Percentiles rank a stretch among this genome's conserved stretches.
These are phyloP conservation scores for Globisporangium nagaii DNA, from an alignment of 352 stramenopile genomes.

Conservation along the genomic window DNA sequence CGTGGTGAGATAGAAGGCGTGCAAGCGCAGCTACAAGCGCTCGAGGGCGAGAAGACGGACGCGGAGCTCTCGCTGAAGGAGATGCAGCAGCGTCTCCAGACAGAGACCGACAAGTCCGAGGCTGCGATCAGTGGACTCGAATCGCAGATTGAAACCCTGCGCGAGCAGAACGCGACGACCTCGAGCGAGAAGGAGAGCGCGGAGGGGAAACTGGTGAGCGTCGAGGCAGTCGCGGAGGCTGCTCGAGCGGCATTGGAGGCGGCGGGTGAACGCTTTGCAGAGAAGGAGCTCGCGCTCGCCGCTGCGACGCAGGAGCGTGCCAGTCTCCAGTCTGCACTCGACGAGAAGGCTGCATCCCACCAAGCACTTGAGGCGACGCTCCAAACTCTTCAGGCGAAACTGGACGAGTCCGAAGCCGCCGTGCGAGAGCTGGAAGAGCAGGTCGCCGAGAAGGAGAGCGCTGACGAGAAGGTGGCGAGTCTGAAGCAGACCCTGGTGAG, in stretches of 20 bases:
- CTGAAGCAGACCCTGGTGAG: background rate
- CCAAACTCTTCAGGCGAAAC: background rate
- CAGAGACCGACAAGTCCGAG: background rate
- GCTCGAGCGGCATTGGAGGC: background rate
- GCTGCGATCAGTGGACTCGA: background rate
- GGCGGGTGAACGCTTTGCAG: background rate
- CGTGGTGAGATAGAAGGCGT: conserved; percentile 10
- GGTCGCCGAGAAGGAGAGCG: conserved; percentile 6
- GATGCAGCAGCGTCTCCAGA: conserved; percentile 1
- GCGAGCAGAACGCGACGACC: background rate
- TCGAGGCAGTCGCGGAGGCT: background rate
- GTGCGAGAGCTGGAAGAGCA: conserved; percentile 11
- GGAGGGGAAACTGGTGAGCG: background rate
- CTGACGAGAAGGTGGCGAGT: background rate
- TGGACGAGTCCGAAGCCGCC: background rate
- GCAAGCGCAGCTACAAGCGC: conserved; percentile 10
- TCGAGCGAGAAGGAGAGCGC: conserved; percentile 7
- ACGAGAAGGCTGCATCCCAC: background rate
- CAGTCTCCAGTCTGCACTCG: background rate
- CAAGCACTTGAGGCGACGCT: background rate
- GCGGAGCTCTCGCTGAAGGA: conserved; percentile 1
- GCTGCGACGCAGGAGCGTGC: background rate
- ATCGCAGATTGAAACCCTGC: conserved; percentile 2
- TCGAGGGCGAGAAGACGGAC: conserved; percentile 7
- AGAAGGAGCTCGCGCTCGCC: background rate